phyloP scores from a whole-genome alignment of 768 basidiomycete species.

The Myochromella boudieri region DNA sequence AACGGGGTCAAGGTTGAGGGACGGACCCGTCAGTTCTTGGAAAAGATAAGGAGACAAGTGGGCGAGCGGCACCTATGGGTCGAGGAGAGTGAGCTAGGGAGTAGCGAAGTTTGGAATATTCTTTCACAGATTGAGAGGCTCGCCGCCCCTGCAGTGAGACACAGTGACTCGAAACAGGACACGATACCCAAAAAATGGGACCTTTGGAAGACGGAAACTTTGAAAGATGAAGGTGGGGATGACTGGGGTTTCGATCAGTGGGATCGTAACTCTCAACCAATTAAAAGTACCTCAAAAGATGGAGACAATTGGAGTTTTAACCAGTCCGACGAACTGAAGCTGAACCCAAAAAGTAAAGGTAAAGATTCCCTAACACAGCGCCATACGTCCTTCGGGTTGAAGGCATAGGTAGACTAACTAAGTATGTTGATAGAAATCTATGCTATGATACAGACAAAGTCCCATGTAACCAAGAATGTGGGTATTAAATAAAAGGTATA shows the following conservation, averaged over 20 bases:
- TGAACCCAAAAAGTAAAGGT: too few species aligned
- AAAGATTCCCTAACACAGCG: too few species aligned
- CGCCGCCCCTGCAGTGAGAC: slow-evolving; percentile 14
- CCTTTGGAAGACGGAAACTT: slow-evolving; percentile 46
- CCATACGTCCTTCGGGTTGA: slow-evolving; percentile 5
- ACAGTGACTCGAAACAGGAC: not conserved
- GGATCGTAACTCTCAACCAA: too few species aligned
- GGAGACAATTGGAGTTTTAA: slow-evolving; percentile 1
- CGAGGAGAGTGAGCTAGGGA: slow-evolving; percentile 45
- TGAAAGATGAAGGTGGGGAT: slow-evolving; percentile 30
- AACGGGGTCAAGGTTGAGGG: slow-evolving; percentile 72
- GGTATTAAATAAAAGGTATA: not conserved
- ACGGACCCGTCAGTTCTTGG: slow-evolving; percentile 60
- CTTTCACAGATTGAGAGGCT: slow-evolving; percentile 51
- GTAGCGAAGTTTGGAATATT: slow-evolving; percentile 50
- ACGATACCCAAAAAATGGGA: slow-evolving; percentile 31
- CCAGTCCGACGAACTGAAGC: too few species aligned
- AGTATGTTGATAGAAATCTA: not conserved
- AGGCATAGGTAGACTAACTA: not conserved
- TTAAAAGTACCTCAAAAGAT: not conserved
- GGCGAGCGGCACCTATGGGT: slow-evolving; percentile 53
- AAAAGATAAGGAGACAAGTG: slow-evolving; percentile 62
- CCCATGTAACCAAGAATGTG: not conserved
- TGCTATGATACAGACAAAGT: slow-evolving; percentile 1
- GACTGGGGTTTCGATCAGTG: slow-evolving; percentile 54